phyloP scores from a whole-genome alignment of 768 basidiomycete species.

The Lentinula sp. region DNA sequence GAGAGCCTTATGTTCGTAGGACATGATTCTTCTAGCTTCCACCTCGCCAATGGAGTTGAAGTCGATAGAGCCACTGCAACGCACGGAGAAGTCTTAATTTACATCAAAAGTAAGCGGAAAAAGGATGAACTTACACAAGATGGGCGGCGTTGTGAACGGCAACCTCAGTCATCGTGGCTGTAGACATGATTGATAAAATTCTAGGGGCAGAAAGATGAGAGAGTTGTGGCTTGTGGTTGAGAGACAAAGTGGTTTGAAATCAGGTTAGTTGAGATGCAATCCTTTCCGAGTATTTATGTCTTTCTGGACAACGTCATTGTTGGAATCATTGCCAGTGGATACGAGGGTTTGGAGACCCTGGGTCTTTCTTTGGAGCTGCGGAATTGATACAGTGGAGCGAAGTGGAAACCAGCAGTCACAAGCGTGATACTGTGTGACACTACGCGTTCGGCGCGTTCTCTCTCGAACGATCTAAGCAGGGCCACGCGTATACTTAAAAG shows the following conservation, averaged over 20 bases:
- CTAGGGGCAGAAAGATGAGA: constrained; percentile 6
- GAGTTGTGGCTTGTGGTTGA: background rate
- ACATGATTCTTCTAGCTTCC: constrained; percentile 28
- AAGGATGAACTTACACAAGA: background rate
- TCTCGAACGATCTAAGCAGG: too few relatives aligned
- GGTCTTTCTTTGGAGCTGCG: background rate
- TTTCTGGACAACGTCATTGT: background rate
- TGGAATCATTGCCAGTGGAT: background rate
- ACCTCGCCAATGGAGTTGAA: constrained; percentile 8
- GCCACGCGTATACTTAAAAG: too few relatives aligned
- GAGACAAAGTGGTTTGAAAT: background rate
- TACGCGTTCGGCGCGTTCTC: background rate
- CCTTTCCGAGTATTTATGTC: constrained; percentile 1
- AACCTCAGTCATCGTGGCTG: constrained; percentile 9
- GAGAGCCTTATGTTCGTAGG: constrained; percentile 27
- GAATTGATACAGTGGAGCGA: background rate
- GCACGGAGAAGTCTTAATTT: background rate
- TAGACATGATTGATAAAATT: constrained; percentile 4
- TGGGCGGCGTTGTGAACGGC: constrained; percentile 2
- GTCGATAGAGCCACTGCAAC: constrained; percentile 5
- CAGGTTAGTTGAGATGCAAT: background rate
- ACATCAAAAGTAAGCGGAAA: background rate
- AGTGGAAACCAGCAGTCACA: background rate
- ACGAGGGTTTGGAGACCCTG: constrained; percentile 1
- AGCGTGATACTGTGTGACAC: background rate